Percentiles rank a stretch among this genome's conserved stretches.
Evolutionary conservation across 306 rosid species (phyloP).

Genomic region (Vigna unguiculata): DNA sequence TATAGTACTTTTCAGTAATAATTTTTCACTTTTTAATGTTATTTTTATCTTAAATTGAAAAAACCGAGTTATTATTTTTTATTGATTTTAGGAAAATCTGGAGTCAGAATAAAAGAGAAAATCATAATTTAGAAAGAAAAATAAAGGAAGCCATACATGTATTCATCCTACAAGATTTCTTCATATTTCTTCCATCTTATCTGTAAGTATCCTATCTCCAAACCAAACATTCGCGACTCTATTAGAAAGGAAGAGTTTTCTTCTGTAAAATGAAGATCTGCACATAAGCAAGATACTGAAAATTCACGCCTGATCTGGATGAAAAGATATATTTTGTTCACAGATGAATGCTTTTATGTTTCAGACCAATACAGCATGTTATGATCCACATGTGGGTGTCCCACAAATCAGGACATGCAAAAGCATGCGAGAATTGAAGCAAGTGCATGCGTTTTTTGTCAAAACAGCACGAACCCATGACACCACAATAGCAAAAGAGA

Average conservation of each 20-base stretch:
- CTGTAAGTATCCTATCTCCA: not conserved
- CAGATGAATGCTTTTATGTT: not conserved
- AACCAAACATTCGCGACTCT: not conserved
- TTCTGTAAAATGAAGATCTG: not conserved
- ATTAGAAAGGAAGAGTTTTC: not conserved
- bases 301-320: not conserved
- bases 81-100: too few relatives aligned
- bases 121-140: too few relatives aligned
- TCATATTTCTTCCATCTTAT: not conserved
- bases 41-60: too few relatives aligned
- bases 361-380: constrained; percentile 5
- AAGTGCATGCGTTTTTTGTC: not conserved
- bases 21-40: too few relatives aligned
- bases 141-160: too few relatives aligned
- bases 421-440: constrained; percentile 17
- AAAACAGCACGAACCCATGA: constrained; percentile 8
- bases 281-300: not conserved
- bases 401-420: constrained; percentile 8
- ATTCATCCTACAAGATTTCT: too few relatives aligned
- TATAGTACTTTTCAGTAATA: too few relatives aligned
- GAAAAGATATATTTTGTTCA: too few relatives aligned
- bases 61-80: too few relatives aligned
- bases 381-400: not conserved
- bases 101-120: too few relatives aligned
- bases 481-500: not conserved